These are phyloP conservation scores for Podaxis carcinomalis DNA, from an alignment of 768 basidiomycete species.

Conservation along the genomic window DNA sequence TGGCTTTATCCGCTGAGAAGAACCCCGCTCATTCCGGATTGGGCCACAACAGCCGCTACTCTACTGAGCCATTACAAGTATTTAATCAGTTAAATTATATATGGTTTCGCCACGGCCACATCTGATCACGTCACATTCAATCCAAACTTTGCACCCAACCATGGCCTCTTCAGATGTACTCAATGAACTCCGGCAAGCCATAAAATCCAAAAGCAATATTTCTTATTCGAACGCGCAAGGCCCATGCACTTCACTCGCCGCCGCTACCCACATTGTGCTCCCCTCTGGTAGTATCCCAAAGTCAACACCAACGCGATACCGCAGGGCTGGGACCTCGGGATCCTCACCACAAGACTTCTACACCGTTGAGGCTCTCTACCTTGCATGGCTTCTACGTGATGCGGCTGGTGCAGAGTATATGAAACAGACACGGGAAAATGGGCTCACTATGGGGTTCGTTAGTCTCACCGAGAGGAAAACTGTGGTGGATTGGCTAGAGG, in stretches of 20 bases:
- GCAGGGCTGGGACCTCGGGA: constrained; percentile 48
- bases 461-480: constrained; percentile 84
- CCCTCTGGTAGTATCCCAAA: constrained; percentile 58
- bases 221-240: constrained; percentile 41
- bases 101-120: neutral
- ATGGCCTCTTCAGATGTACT: constrained; percentile 47
- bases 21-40: constrained; percentile 77
- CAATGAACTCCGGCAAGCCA: constrained; percentile 55
- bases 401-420: constrained; percentile 82
- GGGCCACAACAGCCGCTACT: constrained; percentile 79
- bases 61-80: constrained; percentile 34
- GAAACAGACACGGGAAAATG: constrained; percentile 74
- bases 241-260: constrained; percentile 41
- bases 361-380: constrained; percentile 74
- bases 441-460: constrained; percentile 72
- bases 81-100: neutral
- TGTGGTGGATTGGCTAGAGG: constrained; percentile 83
- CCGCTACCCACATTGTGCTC: constrained; percentile 66
- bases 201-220: constrained; percentile 48
- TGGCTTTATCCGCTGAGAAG: constrained; percentile 53
- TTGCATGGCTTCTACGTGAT: constrained; percentile 79
- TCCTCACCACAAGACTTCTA: constrained; percentile 51
- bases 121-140: neutral
- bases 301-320: constrained; percentile 72
- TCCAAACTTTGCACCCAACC: constrained; percentile 10